A percentile compares a stretch with the other conserved stretches of the same genome.
Conservation (phyloP, 2,329 filamentous ascomycete genomes). For the Moelleriella libera region DNA sequence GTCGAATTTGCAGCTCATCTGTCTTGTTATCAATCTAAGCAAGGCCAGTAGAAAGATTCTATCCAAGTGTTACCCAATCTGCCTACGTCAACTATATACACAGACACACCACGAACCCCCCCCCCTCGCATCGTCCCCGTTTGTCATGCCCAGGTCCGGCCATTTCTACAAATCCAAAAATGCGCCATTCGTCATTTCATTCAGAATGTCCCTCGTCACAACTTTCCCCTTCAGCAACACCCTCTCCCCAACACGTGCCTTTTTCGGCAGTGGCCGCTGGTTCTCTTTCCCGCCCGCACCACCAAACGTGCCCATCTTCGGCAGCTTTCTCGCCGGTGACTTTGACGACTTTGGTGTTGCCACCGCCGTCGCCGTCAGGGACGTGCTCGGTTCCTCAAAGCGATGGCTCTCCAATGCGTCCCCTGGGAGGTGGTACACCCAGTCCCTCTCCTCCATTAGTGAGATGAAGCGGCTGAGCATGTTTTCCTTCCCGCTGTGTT, state of each 20-base stretch:
- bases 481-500: constrained; percentile 55
- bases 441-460: constrained; percentile 64
- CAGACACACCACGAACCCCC: too few relatives aligned
- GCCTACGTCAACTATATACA: too few relatives aligned
- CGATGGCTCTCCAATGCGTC: constrained; percentile 52
- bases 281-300: constrained; percentile 27
- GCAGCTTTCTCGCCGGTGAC: constrained; percentile 15
- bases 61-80: too few relatives aligned
- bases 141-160: too few relatives aligned
- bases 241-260: constrained; percentile 43
- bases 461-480: constrained; percentile 64
- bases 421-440: constrained; percentile 60
- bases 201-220: constrained; percentile 63
- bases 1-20: too few relatives aligned
- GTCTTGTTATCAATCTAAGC: too few relatives aligned
- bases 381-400: constrained; percentile 46
- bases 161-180: constrained; percentile 9
- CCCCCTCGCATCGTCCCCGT: too few relatives aligned
- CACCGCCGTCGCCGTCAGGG: constrained; percentile 14
- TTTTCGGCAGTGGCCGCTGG: constrained; percentile 33
- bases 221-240: constrained; percentile 51
- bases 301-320: constrained; percentile 7
- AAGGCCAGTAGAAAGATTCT: too few relatives aligned
- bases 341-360: constrained; percentile 7
- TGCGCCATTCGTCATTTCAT: constrained; percentile 45